Evolutionary conservation across 805 yeast species (phyloP).

Genomic region (Teunomyces stri): DNA sequence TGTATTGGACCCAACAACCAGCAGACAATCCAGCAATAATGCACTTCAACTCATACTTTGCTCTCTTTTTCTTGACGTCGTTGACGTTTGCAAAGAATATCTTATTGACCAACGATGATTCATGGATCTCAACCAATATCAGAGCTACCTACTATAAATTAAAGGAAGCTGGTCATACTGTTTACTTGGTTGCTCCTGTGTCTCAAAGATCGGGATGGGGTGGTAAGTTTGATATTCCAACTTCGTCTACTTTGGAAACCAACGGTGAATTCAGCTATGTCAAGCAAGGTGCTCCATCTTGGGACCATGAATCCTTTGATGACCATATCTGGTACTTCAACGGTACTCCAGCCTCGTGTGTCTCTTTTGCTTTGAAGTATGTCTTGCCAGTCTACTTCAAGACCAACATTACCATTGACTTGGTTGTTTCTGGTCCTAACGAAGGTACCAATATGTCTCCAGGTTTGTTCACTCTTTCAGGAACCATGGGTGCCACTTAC

Average conservation of each 20-base stretch:
- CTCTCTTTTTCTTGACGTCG: conserved; percentile 10
- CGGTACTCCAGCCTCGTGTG: conserved; percentile 55
- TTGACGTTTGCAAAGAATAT: conserved; percentile 16
- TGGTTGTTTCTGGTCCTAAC: conserved; percentile 53
- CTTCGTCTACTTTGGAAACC: conserved; percentile 33
- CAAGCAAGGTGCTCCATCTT: conserved; percentile 49
- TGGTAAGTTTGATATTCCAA: conserved; percentile 49
- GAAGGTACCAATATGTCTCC: conserved; percentile 50
- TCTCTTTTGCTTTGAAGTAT: conserved; percentile 47
- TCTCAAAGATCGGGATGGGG: conserved; percentile 54
- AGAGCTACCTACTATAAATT: conserved; percentile 25
- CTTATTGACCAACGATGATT: conserved; percentile 20
- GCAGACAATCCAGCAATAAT: conserved; percentile 3
- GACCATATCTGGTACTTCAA: conserved; percentile 48
- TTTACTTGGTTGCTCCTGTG: conserved; percentile 51
- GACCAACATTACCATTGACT: conserved; percentile 42
- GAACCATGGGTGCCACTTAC: conserved; percentile 53
- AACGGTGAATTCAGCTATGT: conserved; percentile 50
- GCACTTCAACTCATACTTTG: conserved; percentile 10
- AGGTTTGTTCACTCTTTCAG: conserved; percentile 41
- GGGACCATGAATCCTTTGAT: conserved; percentile 47
- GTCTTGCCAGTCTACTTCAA: conserved; percentile 43
- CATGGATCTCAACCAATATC: conserved; percentile 20
- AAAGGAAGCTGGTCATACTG: conserved; percentile 47
- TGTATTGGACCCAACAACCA: neutral